These are phyloP conservation scores for Escovopsis sp. DNA, from an alignment of 2,329 filamentous ascomycete genomes.

Conservation along the genomic window DNA sequence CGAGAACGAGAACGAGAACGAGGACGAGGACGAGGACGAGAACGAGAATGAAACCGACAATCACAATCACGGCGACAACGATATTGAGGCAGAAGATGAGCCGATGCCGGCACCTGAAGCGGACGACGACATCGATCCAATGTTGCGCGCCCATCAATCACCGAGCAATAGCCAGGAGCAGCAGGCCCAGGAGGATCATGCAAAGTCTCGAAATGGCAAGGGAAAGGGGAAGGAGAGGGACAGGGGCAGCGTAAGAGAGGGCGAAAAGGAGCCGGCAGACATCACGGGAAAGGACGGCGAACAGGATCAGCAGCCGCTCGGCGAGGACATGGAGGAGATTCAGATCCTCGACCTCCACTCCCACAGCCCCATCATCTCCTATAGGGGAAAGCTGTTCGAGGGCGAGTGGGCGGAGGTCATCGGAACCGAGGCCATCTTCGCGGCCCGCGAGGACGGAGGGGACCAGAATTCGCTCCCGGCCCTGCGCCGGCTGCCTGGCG, in stretches of 20 bases:
- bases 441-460: constrained; percentile 25
- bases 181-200: not conserved
- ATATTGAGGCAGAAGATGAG: constrained; percentile 12
- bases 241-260: constrained; percentile 2
- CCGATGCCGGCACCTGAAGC: constrained; percentile 10
- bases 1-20: constrained; percentile 12
- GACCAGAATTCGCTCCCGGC: constrained; percentile 25
- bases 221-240: constrained; percentile 9
- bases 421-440: constrained; percentile 70
- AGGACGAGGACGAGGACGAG: constrained; percentile 9
- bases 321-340: constrained; percentile 29
- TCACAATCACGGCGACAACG: constrained; percentile 5
- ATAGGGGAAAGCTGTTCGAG: constrained; percentile 61
- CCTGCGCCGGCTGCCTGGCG: constrained; percentile 35
- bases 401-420: constrained; percentile 72
- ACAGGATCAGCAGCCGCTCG: no score
- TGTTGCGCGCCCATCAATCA: constrained; percentile 14
- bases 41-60: constrained; percentile 4
- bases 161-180: not conserved
- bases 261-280: constrained; percentile 6
- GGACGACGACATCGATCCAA: constrained; percentile 16
- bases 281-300: not conserved
- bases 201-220: not conserved
- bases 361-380: constrained; percentile 60
- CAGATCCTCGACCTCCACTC: constrained; percentile 78